A percentile compares a stretch with the other conserved stretches of the same genome.
Conservation (phyloP, 306 rosid genomes). For the Trichosanthes cucumerina region DNA sequence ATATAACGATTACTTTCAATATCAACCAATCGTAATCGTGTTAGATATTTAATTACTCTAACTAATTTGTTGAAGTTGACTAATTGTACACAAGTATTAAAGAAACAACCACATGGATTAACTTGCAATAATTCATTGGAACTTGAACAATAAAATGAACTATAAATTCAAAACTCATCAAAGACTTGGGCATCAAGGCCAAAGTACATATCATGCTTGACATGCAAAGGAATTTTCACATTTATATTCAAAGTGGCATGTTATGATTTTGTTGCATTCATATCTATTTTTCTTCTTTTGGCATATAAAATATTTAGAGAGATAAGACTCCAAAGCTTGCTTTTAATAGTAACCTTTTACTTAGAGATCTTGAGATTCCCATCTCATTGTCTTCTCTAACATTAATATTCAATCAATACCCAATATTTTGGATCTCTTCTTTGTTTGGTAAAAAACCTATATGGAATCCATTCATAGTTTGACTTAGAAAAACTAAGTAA, state of each 20-base stretch:
- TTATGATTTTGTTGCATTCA: not conserved
- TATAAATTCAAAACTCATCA: not conserved
- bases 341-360: not conserved
- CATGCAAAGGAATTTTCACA: not conserved
- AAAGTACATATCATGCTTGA: not conserved
- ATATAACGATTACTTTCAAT: no score
- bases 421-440: no score
- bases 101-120: not conserved
- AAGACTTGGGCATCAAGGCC: not conserved
- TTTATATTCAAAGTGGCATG: not conserved
- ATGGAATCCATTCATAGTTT: not conserved
- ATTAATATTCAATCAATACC: not conserved
- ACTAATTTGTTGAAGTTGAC: not conserved
- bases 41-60: not conserved
- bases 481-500: not conserved
- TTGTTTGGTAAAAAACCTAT: not conserved
- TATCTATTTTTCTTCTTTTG: not conserved
- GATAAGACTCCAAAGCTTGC: not conserved
- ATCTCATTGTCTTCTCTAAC: not conserved
- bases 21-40: no score
- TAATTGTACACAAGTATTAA: not conserved
- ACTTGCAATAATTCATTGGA: not conserved
- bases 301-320: not conserved
- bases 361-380: not conserved
- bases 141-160: not conserved